Percentiles rank a stretch among this genome's conserved stretches.
Evolutionary conservation across 2,329 filamentous ascomycete species (phyloP).

Genomic region (Pestalotiopsis fici): DNA sequence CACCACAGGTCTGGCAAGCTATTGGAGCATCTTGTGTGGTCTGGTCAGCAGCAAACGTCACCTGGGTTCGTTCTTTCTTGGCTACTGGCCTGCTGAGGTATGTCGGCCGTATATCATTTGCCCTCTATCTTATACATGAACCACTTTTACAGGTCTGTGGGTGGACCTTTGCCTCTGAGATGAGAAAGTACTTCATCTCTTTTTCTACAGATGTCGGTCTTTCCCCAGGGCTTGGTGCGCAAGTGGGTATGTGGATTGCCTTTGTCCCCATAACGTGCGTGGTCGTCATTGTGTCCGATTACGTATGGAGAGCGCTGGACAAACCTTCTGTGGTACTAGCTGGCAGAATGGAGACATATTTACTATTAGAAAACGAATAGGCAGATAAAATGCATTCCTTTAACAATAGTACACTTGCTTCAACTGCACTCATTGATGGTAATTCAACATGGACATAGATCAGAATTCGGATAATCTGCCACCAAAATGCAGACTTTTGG

Average conservation of each 20-base stretch:
- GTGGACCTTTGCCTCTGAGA: neutral
- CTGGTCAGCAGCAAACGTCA: neutral
- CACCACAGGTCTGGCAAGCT: neutral
- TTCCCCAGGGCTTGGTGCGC: neutral
- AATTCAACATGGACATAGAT: neutral
- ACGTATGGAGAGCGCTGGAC: neutral
- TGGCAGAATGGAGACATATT: neutral
- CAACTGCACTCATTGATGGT: neutral
- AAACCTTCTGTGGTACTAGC: neutral
- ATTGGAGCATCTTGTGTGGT: neutral
- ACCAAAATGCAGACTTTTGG: no score
- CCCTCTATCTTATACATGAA: neutral
- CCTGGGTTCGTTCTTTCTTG: neutral
- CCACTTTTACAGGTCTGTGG: neutral
- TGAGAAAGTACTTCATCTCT: neutral
- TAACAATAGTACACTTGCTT: no score
- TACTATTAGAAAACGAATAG: neutral
- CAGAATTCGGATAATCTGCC: no score
- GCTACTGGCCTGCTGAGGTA: neutral
- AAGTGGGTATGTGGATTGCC: neutral
- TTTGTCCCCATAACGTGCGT: neutral
- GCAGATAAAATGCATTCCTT: rapidly evolving
- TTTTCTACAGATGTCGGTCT: neutral
- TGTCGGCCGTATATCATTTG: neutral
- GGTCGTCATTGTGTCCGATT: neutral